Conservation (phyloP, 1,284 basidiomycete species). For the Neolentinus lepideus region DNA sequence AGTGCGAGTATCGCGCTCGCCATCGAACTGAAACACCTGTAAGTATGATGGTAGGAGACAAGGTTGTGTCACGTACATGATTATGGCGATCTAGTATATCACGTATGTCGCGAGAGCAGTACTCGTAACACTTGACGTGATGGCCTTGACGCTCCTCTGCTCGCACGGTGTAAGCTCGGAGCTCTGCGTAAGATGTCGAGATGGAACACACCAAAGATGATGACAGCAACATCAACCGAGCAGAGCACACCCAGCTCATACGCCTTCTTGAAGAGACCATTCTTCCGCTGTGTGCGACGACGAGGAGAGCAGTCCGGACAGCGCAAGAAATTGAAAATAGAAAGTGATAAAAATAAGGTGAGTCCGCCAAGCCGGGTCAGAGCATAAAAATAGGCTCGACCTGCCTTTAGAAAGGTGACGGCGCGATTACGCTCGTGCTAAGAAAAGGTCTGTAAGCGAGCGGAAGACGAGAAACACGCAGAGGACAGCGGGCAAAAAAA, state of each 20-base stretch:
- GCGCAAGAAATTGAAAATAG: conserved; percentile 15
- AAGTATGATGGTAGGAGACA: conserved; percentile 3
- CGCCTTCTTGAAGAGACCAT: conserved; percentile 87
- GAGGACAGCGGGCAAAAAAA: conserved; percentile 7
- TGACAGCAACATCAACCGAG: conserved; percentile 62
- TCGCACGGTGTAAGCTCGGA: conserved; percentile 4
- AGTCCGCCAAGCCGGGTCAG: conserved; percentile 26
- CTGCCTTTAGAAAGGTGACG: conserved; percentile 86
- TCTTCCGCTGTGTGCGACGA: conserved; percentile 56
- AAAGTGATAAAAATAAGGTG: conserved; percentile 29
- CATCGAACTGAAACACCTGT: conserved; percentile 32
- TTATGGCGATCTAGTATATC: conserved; percentile 40
- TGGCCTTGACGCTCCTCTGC: conserved; percentile 41
- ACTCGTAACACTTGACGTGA: conserved; percentile 52
- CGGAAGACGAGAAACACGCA: conserved; percentile 16
- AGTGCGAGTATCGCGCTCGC: conserved; percentile 38
- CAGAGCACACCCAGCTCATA: conserved; percentile 82
- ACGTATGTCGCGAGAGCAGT: conserved; percentile 44
- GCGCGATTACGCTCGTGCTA: conserved; percentile 88
- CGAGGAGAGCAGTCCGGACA: conserved; percentile 12
- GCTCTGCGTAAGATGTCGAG: conserved; percentile 6
- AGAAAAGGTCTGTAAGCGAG: conserved; percentile 24
- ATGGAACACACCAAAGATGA: conserved; percentile 46
- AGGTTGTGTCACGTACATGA: conserved; percentile 26
- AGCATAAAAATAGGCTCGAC: conserved; percentile 25